Evolutionary conservation across 495 filamentous ascomycete genomes (phyloP), one percentile per base, ranked within the genome.

Genomic region (Xylaria cubensis): DNA sequence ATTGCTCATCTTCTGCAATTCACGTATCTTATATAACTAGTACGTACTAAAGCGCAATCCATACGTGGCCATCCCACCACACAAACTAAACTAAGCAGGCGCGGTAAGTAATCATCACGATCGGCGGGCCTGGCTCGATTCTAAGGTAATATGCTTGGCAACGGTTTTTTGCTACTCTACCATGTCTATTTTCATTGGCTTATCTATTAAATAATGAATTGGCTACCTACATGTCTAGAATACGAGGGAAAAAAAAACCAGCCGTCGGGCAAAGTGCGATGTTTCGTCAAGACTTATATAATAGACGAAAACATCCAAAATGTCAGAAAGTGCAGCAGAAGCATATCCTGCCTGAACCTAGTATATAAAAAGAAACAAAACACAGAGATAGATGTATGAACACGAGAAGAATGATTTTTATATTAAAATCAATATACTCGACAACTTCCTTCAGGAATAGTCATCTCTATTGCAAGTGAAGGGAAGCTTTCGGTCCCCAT

Each of bases 41-140:
- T 46, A 36, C 34, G 59, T 44, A 39, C 8, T 8, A 6, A 39
- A 39, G 6, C 9, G 59, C 34, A 41, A 44, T 39, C 19, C 44
- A 46, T 46, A 66, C 64, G 59, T 63, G 59, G 58, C 17, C 39
- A 19, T 36, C 26, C 26, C 50, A 36, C 8, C 36, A 6, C 36
- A 39, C 36, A 39, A 39, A 8, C 36, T 39, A 29, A 2, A 1
- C 26, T 29, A 29, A 29, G 26, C 26, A 29, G 26, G 36, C 36
- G 29, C 24, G 56, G 58, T 21, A 70, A 39, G 56, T 51, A 58
- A 70, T 70, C 58, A 70, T 29, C 68, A 15, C 58, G 68, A 70
- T 70, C 68, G 68, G 42, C 68, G 41, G 55, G 9, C 42, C 26
- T 10, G 6, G 21, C n/a, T 17, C 41, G 24, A n/a, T 39, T 36